phyloP scores from a whole-genome alignment of 2,329 filamentous ascomycete genomes.

The Arachnomyces sp. region DNA sequence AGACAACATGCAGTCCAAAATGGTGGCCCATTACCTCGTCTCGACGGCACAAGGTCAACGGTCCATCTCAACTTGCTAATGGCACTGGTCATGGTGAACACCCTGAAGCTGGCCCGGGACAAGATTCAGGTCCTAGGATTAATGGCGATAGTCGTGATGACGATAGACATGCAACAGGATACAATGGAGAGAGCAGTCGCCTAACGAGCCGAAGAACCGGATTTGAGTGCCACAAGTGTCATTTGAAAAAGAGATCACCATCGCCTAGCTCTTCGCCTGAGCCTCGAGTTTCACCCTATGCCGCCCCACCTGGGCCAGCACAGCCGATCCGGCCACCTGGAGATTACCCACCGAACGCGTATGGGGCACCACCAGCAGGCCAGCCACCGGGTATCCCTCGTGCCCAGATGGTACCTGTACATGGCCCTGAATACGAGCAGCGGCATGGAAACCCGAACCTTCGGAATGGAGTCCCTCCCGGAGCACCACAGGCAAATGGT shows the following conservation, averaged over 20 bases:
- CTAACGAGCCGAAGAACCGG: constrained; percentile 17
- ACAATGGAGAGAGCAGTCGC: constrained; percentile 10
- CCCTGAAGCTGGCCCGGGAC: not conserved
- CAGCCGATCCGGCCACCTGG: no score
- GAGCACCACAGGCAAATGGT: constrained; percentile 14
- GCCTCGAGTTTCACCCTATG: constrained; percentile 27
- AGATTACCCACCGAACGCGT: constrained; percentile 22
- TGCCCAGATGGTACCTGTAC: constrained; percentile 22
- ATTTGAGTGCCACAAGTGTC: constrained; percentile 70
- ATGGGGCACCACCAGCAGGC: constrained; percentile 18
- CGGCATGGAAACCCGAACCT: constrained; percentile 21
- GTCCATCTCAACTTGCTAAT: constrained; percentile 3
- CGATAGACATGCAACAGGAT: constrained; percentile 4
- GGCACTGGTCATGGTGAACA: constrained; percentile 4
- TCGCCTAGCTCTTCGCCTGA: constrained; percentile 25
- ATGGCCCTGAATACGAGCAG: constrained; percentile 30
- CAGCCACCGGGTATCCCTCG: constrained; percentile 20
- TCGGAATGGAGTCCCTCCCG: constrained; percentile 22
- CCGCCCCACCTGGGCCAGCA: no score
- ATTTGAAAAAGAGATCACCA: constrained; percentile 37
- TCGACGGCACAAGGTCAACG: constrained; percentile 37
- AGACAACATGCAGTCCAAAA: constrained; percentile 33
- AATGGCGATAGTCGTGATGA: constrained; percentile 2
- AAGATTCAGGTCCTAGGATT: not conserved
- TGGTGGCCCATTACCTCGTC: constrained; percentile 56